A percentile compares a stretch with the other conserved stretches of the same genome.
phyloP scores from a whole-genome alignment of 1,139 yeast genomes.

The Ogataea hybrid region DNA sequence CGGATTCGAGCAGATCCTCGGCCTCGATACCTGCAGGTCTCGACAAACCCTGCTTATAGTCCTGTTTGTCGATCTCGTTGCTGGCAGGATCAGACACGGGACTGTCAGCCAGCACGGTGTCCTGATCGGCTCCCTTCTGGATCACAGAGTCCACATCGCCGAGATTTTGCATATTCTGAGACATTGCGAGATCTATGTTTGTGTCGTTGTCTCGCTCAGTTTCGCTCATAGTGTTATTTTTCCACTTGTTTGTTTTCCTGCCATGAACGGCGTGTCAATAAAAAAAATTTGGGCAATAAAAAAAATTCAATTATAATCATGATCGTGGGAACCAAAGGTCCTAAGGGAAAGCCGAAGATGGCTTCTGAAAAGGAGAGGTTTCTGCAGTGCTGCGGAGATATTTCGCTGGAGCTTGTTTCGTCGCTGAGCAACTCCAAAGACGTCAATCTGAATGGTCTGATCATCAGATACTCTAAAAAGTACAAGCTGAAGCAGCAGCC shows the following conservation, averaged over 20 bases:
- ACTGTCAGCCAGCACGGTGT: background rate
- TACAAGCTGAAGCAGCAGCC: conserved; percentile 93
- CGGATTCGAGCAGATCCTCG: background rate
- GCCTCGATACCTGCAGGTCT: background rate
- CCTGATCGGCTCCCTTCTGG: background rate
- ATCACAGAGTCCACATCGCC: no score
- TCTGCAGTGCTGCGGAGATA: conserved; percentile 89
- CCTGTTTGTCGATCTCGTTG: background rate
- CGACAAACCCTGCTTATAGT: background rate
- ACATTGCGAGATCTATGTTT: background rate
- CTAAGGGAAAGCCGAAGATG: conserved; percentile 49
- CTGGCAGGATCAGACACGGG: background rate
- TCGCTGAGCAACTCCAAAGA: conserved; percentile 75
- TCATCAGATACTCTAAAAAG: conserved; percentile 82
- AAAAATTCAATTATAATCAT: no score
- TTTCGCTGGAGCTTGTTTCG: conserved; percentile 81
- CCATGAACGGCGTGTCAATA: conserved; percentile 5
- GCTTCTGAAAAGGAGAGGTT: conserved; percentile 93
- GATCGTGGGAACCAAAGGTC: conserved; percentile 26
- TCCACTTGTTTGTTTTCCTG: conserved; percentile 7
- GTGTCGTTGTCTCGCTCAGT: conserved; percentile 1
- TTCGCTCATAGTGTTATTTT: conserved; percentile 6
- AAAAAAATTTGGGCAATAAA: conserved; percentile 11
- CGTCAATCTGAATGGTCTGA: conserved; percentile 85
- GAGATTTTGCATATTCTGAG: background rate